phyloP scores from a whole-genome alignment of 306 rosid species.

The Castanospermum australe region DNA sequence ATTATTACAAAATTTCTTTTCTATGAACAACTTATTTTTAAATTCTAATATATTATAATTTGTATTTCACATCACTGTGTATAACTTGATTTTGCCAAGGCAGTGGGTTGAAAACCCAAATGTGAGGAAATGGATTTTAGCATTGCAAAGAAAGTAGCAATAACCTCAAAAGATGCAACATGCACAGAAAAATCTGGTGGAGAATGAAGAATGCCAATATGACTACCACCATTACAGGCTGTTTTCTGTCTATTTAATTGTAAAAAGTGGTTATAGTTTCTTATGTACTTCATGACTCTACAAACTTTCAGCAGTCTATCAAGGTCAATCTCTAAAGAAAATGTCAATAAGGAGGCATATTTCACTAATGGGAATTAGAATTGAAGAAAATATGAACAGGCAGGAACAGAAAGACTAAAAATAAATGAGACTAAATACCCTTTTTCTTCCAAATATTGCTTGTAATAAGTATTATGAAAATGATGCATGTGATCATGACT shows the following conservation, averaged over 20 bases:
- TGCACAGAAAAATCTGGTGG: background rate
- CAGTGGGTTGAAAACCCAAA: background rate
- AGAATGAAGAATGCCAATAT: background rate
- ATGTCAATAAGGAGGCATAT: background rate
- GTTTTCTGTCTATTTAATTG: background rate
- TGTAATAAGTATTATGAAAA: background rate
- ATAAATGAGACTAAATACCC: background rate
- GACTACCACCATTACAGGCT: background rate
- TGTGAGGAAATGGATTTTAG: background rate
- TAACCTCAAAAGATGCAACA: background rate
- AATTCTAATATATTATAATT: no score
- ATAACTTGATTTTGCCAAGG: background rate
- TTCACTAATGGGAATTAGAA: background rate
- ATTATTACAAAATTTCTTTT: no score
- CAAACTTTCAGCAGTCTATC: background rate
- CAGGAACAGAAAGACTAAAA: background rate
- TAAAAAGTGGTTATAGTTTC: background rate
- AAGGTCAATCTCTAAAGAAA: background rate
- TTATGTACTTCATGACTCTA: background rate
- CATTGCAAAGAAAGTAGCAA: background rate
- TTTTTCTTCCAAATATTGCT: background rate
- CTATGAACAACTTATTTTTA: no score
- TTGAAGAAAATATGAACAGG: background rate
- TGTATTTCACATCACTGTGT: background rate
- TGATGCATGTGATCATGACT: background rate